phyloP scores from a whole-genome alignment of 345 rosid species.

The Moricandia moricandioides region DNA sequence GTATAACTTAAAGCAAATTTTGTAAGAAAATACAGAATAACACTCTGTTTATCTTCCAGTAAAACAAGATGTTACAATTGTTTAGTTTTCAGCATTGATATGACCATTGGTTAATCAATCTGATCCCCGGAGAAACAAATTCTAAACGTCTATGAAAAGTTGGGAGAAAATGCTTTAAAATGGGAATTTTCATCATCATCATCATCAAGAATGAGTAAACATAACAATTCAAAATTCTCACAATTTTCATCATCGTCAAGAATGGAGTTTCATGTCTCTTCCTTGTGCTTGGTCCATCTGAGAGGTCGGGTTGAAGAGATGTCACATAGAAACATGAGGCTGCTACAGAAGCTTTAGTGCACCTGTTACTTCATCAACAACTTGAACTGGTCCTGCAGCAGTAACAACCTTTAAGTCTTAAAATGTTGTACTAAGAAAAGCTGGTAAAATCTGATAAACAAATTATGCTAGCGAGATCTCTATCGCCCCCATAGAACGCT shows the following conservation, averaged over 20 bases:
- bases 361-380: conserved; percentile 90
- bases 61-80: conserved; percentile 4
- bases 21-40: neutral
- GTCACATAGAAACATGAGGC: neutral
- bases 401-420: neutral
- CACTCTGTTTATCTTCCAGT: neutral
- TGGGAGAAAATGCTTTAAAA: neutral
- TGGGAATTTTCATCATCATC: conserved; percentile 22
- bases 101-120: conserved; percentile 16
- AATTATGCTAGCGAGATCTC: neutral
- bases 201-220: conserved; percentile 23
- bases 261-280: conserved; percentile 15
- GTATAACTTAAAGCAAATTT: neutral
- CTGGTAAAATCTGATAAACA: neutral
- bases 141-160: conserved; percentile 5
- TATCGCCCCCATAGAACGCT: neutral
- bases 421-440: neutral
- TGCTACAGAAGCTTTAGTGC: conserved; percentile 74
- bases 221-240: neutral
- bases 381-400: conserved; percentile 74
- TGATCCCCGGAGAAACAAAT: neutral
- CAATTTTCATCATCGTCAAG: neutral
- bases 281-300: conserved; percentile 15
- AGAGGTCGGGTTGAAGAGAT: neutral
- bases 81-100: neutral